Base-by-base conservation (phyloP, 2,329 filamentous ascomycete species). In the Fusarium robinianum region DNA sequence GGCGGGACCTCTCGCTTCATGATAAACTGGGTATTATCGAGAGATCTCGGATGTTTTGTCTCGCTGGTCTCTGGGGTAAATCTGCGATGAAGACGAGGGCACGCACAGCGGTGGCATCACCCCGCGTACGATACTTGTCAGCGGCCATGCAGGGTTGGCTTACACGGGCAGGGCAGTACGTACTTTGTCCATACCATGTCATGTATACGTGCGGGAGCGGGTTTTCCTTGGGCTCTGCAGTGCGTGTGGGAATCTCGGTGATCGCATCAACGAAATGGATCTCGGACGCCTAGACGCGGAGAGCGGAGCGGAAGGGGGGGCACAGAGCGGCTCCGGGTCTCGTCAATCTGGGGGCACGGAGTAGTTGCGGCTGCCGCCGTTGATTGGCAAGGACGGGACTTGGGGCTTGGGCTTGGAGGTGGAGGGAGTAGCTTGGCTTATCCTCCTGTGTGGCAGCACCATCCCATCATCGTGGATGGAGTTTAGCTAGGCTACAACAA, bases 301-400 rank as follows among this genome's bases (percentile, higher is more conserved):
- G 41, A 25, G 48, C 43, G 53, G 12, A 25, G 35, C 36, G 26
- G 25, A 14, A 39, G 33, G 40, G 39, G 30, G 42, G 40, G 41
- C 46, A 34, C 31, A 35, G 46, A 50, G 54, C 57, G 55, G 57
- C 52, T 60, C 57, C 57, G 57, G 47, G 37, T 33, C 31, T n/a
- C n/a, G 26, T 34, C 14, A 17, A 14, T 38, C 34, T 31, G 26
- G 26, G 32, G 26, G 10, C 25, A 25, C 19, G 10, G 19, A 38
- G 17, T n/a, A n/a, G 25, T 32, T 16, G 8, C 4, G 24, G 41
- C 15, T 25, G 18, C 5, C 30, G 11, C 19, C 19, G 21, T 24
- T 23, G 17, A 36, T 36, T 33, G 29, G 30, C 14, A 43, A 39
- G 36, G 31, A 38, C n/a, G 21, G 33, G 24, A 10, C 19, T 25